Evolutionary conservation across 1,284 basidiomycete species (phyloP), one percentile per base, ranked within the genome.

Genomic region (Ceratobasidium sp.): DNA sequence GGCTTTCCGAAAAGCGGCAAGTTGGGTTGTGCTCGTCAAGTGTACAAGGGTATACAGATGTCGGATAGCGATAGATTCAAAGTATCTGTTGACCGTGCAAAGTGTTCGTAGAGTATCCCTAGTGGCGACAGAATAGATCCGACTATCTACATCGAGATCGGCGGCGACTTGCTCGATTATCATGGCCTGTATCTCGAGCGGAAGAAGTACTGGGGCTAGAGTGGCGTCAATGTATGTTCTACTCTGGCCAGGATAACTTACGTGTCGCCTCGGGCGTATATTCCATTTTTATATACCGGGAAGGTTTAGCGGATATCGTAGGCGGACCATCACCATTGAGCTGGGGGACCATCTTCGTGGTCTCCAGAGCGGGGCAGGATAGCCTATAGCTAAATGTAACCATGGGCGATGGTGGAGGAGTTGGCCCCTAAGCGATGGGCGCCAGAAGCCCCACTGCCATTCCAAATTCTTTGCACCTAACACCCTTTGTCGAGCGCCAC

Each of bases 41-140:
- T 72, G 68, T 5, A 72, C 68, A n/a, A 41, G 68, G 1, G 56
- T 46, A 41, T 72, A 72, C 19, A 72, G 31, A 27, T 72, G 22
- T 51, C 56, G 54, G 43, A 72, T 61, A 29, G 68, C 68, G 56
- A 72, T 37, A 3, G 68, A 72, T 46, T 72, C 68, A 49, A 72
- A 72, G 22, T 46, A 72, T 49, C 51, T 72, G 24, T 51, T 72
- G 31, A 72, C 68, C 0, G 43, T 61, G 34, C 68, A 72, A 22
- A 72, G 56, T 11, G 43, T 29, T 27, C 56, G 56, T 31, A 72
- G 56, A 24, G 56, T 61, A 49, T 72, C 43, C 8, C 68, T 56
- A 37, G 56, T 72, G 22, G 41, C 29, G n/a, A 41, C 22, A 2
- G 54, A 41, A 51, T 61, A 59, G 19, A 69, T 69, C 13, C 66